These are phyloP conservation scores for Xylaria sp. DNA, from an alignment of 2,329 filamentous ascomycete genomes.

Conservation along the genomic window DNA sequence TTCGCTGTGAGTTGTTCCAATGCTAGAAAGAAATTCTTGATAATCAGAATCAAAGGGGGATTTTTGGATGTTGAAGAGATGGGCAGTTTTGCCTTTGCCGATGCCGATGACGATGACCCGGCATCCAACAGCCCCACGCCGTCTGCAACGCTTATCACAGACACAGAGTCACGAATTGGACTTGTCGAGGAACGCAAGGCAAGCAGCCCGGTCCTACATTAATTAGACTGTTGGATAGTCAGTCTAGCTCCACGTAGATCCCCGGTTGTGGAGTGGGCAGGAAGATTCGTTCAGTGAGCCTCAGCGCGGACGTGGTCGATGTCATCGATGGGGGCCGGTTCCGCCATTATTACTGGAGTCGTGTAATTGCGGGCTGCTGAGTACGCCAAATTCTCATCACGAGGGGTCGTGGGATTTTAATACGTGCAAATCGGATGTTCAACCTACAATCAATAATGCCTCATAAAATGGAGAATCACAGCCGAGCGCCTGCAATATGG, in stretches of 20 bases:
- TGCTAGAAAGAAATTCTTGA: not conserved
- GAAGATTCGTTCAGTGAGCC: conserved; percentile 24
- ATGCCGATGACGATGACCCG: conserved; percentile 28
- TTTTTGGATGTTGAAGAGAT: not conserved
- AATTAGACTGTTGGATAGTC: not conserved
- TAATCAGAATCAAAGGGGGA: not conserved
- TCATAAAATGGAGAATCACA: conserved; percentile 22
- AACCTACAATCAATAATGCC: conserved; percentile 20
- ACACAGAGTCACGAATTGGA: not conserved
- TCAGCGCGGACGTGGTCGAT: conserved; percentile 26
- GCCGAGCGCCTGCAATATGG: not conserved
- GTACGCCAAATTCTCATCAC: conserved; percentile 12
- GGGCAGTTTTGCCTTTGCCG: not conserved
- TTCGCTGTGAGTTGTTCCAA: not conserved
- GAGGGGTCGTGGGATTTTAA: conserved; percentile 5
- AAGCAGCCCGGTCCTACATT: conserved; percentile 14
- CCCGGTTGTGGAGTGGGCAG: conserved; percentile 22
- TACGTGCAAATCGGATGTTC: too few relatives aligned
- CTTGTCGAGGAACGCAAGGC: not conserved
- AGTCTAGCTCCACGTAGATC: conserved; percentile 3
- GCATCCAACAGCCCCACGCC: conserved; percentile 20
- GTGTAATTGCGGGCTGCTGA: not conserved
- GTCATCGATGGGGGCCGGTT: conserved; percentile 32
- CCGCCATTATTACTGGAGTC: not conserved
- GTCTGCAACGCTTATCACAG: conserved; percentile 8